phyloP scores from a whole-genome alignment of 176 grass and related monocot genomes.

The Guadua angustifolia region DNA sequence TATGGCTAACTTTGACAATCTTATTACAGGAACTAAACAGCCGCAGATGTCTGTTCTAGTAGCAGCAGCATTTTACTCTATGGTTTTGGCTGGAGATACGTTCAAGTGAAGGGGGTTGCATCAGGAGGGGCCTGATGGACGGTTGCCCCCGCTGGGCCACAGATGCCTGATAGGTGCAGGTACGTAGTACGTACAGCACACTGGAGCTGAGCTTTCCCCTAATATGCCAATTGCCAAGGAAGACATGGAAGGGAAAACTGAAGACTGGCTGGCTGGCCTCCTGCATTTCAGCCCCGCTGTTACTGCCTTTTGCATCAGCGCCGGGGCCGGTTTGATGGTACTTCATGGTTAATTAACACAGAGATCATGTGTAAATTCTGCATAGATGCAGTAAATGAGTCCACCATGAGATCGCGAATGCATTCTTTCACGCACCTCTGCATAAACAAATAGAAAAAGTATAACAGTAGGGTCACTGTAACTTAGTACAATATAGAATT shows the following conservation, averaged over 20 bases:
- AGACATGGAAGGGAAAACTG: not conserved
- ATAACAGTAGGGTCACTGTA: slow-evolving; percentile 24
- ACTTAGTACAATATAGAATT: too few relatives aligned
- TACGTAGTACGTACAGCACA: not conserved
- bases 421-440: not conserved
- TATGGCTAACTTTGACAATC: too few relatives aligned
- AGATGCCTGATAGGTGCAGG: slow-evolving; percentile 32
- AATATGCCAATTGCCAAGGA: slow-evolving; percentile 14
- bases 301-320: slow-evolving; percentile 26
- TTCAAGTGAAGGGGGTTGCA: slow-evolving; percentile 23
- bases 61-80: not conserved
- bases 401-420: not conserved
- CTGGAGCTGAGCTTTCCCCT: not conserved
- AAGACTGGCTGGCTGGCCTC: not conserved
- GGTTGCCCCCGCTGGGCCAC: slow-evolving; percentile 1
- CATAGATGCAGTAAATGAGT: not conserved
- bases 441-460: not conserved
- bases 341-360: too few relatives aligned
- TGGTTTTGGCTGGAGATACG: slow-evolving; percentile 37
- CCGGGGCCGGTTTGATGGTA: not conserved
- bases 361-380: too few relatives aligned
- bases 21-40: too few relatives aligned
- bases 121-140: slow-evolving; percentile 32
- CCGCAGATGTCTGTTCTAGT: not conserved
- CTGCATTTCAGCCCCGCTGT: slow-evolving; percentile 9